phyloP scores from a whole-genome alignment of 2,329 filamentous ascomycete genomes.

The Phaeosphaeriaceae sp. region DNA sequence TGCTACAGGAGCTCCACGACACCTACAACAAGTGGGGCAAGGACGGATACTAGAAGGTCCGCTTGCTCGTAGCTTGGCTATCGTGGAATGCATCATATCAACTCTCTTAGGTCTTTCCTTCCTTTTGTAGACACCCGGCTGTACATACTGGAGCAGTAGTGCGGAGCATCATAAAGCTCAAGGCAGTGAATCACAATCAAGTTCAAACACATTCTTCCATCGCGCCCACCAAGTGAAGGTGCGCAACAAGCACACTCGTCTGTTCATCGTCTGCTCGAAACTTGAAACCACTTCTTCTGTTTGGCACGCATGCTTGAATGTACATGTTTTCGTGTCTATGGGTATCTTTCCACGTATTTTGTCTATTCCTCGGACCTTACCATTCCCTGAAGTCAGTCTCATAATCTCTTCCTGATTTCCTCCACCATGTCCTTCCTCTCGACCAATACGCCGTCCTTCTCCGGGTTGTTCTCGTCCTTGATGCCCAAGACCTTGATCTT shows the following conservation, averaged over 20 bases:
- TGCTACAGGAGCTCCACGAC: conserved; percentile 80
- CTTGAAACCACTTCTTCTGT: neutral
- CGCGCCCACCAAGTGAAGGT: neutral
- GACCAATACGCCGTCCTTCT: conserved; percentile 86
- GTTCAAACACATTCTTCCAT: neutral
- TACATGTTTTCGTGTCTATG: conserved; percentile 13
- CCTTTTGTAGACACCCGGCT: conserved; percentile 12
- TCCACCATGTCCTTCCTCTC: conserved; percentile 67
- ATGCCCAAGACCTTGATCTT: conserved; percentile 87
- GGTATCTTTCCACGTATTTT: conserved; percentile 19
- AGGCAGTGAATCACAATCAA: neutral
- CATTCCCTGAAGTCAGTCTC: neutral
- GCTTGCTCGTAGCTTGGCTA: neutral
- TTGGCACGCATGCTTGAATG: neutral
- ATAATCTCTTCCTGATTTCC: conserved; percentile 65
- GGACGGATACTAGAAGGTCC: conserved; percentile 72
- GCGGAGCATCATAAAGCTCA: neutral
- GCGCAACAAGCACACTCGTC: neutral
- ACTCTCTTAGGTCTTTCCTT: conserved; percentile 1
- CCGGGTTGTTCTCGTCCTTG: conserved; percentile 75
- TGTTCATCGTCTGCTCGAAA: neutral
- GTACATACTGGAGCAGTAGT: conserved; percentile 6
- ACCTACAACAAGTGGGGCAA: conserved; percentile 99
- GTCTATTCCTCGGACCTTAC: conserved; percentile 1
- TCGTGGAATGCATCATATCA: neutral